Evolutionary conservation across 2,329 filamentous ascomycete species (phyloP).

Genomic region (Fusarium beomiforme): DNA sequence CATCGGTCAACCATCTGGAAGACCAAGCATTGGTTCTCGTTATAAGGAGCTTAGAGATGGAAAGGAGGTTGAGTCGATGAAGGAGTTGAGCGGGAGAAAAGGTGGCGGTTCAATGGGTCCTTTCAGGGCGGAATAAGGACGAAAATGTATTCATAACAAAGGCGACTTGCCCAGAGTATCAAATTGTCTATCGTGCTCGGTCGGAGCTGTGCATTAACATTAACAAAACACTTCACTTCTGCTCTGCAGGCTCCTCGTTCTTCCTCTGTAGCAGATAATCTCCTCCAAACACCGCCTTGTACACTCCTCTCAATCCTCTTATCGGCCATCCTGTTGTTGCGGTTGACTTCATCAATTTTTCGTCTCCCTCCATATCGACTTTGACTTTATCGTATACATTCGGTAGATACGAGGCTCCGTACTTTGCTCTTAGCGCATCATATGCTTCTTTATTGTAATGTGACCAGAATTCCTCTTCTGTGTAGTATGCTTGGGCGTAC

Average conservation of each 20-base stretch:
- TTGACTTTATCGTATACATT: constrained; percentile 76
- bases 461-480: constrained; percentile 74
- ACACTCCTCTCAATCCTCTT: constrained; percentile 58
- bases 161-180: constrained; percentile 20
- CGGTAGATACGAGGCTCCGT: constrained; percentile 67
- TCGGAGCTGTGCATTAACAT: constrained; percentile 12
- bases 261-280: constrained; percentile 58
- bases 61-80: constrained; percentile 39
- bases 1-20: constrained; percentile 11
- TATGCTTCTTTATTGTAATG: constrained; percentile 70
- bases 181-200: constrained; percentile 26
- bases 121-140: constrained; percentile 45
- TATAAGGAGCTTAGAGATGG: constrained; percentile 29
- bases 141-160: neutral
- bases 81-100: constrained; percentile 47
- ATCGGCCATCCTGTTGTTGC: constrained; percentile 54
- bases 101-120: constrained; percentile 40
- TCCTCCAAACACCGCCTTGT: constrained; percentile 55
- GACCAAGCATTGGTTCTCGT: constrained; percentile 14
- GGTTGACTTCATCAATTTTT: constrained; percentile 45
- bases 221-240: constrained; percentile 2
- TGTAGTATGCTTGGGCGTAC: constrained; percentile 76
- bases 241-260: constrained; percentile 3
- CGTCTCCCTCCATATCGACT: constrained; percentile 54
- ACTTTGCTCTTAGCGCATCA: constrained; percentile 65